Evolutionary conservation across 495 filamentous ascomycete species (phyloP), one percentile per base, ranked within the genome.

Genomic region (Aspergillus coremiiformis): DNA sequence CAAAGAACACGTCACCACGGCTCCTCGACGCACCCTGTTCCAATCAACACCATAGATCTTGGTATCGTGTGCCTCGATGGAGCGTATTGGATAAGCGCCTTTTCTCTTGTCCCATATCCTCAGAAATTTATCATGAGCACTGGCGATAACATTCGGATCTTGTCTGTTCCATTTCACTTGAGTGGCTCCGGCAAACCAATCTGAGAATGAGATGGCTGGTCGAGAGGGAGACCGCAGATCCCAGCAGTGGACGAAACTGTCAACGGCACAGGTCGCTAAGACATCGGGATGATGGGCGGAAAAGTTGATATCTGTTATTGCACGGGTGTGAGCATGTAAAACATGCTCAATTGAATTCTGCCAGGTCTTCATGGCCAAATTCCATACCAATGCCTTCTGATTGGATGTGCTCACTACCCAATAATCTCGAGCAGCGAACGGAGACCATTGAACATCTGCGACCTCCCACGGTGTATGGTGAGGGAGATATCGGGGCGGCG

Each of bases 361-460:
- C 63, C 82, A 79, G 54, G 82, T 79, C 43, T 77, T 73, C 72
- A 94, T 80, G 35, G 82, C 86, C 57, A 97, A 72, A 63, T 96
- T 97, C 91, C 90, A 96, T 8, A 97, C 88, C 44, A 97, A 75
- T 20, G 91, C 93, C 63, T 94, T 94, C 64, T 95, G 90, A 61
- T 96, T 96, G 23, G 88, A 89, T 3, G 92, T 95, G 39, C 89
- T 95, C 21, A 86, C 89, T 20, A 97, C 87, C 92, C 92, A 96
- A 57, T 87, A 89, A 59, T 95, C 86, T 41, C 92, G 81, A 7
- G 81, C 82, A 9, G 90, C 86, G 57, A 96, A 95, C 12, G 92
- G 92, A 5, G 89, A 95, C 92, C 92, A 97, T 68, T 97, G 92
- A 35, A 97, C 92, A 67, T 97, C 92, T n/a, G 91, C 89, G 4